Evolutionary conservation across 2,329 filamentous ascomycete species (phyloP), one percentile per base, ranked within the genome.

Genomic region (Aspergillus clavatus): DNA sequence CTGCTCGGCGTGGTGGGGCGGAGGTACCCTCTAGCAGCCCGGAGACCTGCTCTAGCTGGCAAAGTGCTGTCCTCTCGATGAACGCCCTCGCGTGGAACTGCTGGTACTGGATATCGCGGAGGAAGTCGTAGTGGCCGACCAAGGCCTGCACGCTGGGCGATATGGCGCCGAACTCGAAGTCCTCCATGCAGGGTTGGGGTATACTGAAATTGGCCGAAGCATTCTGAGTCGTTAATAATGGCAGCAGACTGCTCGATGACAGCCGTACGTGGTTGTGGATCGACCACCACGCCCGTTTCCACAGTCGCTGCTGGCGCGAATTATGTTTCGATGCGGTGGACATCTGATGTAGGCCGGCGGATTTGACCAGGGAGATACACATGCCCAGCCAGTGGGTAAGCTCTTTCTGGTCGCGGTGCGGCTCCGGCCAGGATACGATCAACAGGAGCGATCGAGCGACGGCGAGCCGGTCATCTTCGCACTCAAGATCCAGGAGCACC

Each of bases 1-100:
- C 31, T 7, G 10, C 16, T 16, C 18, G 31, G 18, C 8, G 11
- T 14, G 16, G 5, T n/a, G 31, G 11, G 31, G 3, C 16, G 14
- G 31, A 21, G 1, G 19, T 5, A 5, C 18, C n/a, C 6, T 16
- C 16, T 35, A 11, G 11, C 6, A 12, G 31, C 11, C 18, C 31
- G 14, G 16, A 18, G 3, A 35, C 16, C 18, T 35, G 31, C 11
- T 16, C 31, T 35, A 49, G 23, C 3, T 37, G 35, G 21, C 47
- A 49, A 7, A 49, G 47, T 26, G 28, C 46, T 7, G 47, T 46
- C 23, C 43, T 49, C 21, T 49, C 40, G 19, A 49, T 35, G 31
- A 49, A 49, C 3, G 46, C 7, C 11, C 39, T n/a, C 12, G 39
- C 47, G 8, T 46, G 47, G 7, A 27, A 22, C 11, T n/a, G 36